Percentiles rank a stretch among this genome's conserved stretches.
Evolutionary conservation across 2,329 filamentous ascomycete genomes (phyloP).

Genomic region (Ampelomyces quisqualis): DNA sequence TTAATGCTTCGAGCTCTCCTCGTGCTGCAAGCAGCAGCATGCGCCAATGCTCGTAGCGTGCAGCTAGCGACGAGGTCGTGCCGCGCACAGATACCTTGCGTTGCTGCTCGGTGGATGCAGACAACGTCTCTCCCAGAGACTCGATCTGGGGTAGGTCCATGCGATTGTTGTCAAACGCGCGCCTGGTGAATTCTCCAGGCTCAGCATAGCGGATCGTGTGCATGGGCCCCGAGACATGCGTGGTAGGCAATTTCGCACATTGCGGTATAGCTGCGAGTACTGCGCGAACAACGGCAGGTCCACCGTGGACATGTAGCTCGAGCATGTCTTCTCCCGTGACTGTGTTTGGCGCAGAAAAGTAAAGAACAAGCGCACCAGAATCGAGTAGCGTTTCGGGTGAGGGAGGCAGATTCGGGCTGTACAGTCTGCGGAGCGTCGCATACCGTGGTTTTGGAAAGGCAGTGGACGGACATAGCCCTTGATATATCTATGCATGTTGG

Average conservation of each 20-base stretch:
- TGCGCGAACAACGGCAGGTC: slow-evolving; percentile 82
- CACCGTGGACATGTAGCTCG: slow-evolving; percentile 93
- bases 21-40: slow-evolving; percentile 73
- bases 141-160: slow-evolving; percentile 83
- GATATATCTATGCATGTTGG: slow-evolving; percentile 57
- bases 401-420: slow-evolving; percentile 53
- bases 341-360: slow-evolving; percentile 77
- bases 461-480: slow-evolving; percentile 59
- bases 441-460: slow-evolving; percentile 59
- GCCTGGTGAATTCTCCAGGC: slow-evolving; percentile 89
- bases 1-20: slow-evolving; percentile 90
- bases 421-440: slow-evolving; percentile 74
- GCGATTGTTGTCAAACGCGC: slow-evolving; percentile 84
- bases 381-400: slow-evolving; percentile 61
- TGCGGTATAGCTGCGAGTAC: slow-evolving; percentile 74
- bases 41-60: slow-evolving; percentile 82
- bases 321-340: slow-evolving; percentile 91
- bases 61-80: slow-evolving; percentile 66
- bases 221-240: slow-evolving; percentile 6
- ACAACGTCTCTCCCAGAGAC: slow-evolving; percentile 61
- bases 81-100: slow-evolving; percentile 81
- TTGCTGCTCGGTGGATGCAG: slow-evolving; percentile 84
- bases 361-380: slow-evolving; percentile 75
- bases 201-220: slow-evolving; percentile 77
- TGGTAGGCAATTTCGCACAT: slow-evolving; percentile 35